Evolutionary conservation across 2,329 filamentous ascomycete species (phyloP), one percentile per base, ranked within the genome.

Genomic region (Scortechinia acanthostroma): DNA sequence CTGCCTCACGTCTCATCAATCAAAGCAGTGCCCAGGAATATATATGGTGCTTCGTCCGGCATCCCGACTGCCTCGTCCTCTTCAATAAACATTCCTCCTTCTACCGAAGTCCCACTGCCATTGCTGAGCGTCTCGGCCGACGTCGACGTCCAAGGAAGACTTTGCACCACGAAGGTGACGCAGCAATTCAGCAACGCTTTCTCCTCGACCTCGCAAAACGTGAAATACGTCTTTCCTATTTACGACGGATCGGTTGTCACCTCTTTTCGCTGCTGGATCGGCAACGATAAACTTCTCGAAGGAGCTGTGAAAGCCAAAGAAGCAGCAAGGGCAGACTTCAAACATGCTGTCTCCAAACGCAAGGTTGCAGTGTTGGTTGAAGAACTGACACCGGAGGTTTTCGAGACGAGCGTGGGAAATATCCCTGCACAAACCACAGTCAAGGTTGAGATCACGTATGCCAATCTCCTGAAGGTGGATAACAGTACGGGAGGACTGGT

Each of bases 381-480:
- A 0, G 65, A 69, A 0, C 63, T 74, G 16, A 70, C 79, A 2
- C 68, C 74, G 2, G 85, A 89, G 56, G 74, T 86, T 22, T 89
- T 88, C 56, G 77, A 71, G 3, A 83, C 82, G 0, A 78, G 72
- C 1, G 63, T 90, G 1, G 84, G 83, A 6, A 88, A 87, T 50
- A 71, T 89, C 1, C 78, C 81, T 0, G 69, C 76, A 0, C 70
- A 69, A 0, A 71, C 74, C 15, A 71, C 66, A 23, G 63, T 87
- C 23, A 57, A 70, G 4, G 73, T 88, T 4, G 70, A 82, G 10
- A 76, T 88, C 46, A 76, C 69, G 0, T 88, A 86, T 49, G 68
- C 87, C 3, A 80, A 79, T 2, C 83, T 89, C 57, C 68, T 89
- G 45, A 86, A 86, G 62, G 80, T 88, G 51, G 83, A 88, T 54